phyloP scores from a whole-genome alignment of 208 protist genomes.

The Endotrypanum monterogeii region DNA sequence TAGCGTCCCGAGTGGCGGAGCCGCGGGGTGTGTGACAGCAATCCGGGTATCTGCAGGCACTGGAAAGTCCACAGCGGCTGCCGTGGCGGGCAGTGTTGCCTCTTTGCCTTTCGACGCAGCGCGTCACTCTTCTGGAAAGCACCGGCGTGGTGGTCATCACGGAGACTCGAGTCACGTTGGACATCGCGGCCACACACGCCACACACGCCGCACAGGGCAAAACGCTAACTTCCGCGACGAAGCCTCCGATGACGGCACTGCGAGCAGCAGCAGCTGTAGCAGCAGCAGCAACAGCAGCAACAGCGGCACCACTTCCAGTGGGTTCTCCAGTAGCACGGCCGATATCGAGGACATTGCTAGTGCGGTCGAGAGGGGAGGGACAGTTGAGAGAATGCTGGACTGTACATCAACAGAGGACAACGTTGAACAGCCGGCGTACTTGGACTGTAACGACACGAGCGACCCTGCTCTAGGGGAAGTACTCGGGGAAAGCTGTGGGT shows the following conservation, averaged over 20 bases:
- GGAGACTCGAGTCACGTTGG: background rate
- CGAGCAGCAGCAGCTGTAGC: conserved; percentile 3
- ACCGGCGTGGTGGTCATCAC: background rate
- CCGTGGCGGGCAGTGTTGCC: background rate
- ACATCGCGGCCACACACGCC: conserved; percentile 2
- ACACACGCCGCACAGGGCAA: conserved; percentile 3
- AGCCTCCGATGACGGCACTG: conserved; percentile 8
- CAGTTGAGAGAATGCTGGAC: conserved; percentile 14
- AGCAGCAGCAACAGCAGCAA: conserved; percentile 8
- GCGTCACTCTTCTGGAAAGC: background rate
- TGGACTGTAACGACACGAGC: conserved; percentile 7
- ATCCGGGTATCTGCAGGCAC: conserved; percentile 1
- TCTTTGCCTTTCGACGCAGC: background rate
- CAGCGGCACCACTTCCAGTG: conserved; percentile 2
- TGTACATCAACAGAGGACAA: conserved; percentile 22
- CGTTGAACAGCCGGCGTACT: conserved; percentile 1
- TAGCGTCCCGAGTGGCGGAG: conserved; percentile 3
- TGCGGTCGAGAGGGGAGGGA: background rate
- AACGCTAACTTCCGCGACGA: background rate
- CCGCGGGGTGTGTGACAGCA: background rate
- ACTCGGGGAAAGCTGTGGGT: background rate
- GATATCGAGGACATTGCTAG: conserved; percentile 4
- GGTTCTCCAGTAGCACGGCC: background rate
- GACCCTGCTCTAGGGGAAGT: background rate
- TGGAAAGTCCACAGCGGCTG: background rate